phyloP scores from a whole-genome alignment of 208 protist genomes.

The Leishmania martiniquensis region DNA sequence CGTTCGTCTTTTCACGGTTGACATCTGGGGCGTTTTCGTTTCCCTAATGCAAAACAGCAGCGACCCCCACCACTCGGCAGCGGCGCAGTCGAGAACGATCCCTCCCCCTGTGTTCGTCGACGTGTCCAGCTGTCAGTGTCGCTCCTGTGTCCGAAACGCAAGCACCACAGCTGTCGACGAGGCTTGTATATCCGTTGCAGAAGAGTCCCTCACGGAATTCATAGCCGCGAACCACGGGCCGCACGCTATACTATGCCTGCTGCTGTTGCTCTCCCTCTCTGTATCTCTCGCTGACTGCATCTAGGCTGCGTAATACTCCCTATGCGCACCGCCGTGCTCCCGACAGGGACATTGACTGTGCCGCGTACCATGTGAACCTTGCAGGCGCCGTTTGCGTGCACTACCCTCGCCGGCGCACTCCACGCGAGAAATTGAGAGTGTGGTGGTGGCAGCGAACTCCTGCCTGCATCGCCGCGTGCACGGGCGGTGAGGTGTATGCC shows the following conservation, averaged over 20 bases:
- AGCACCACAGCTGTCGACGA: background rate
- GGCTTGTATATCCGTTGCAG: background rate
- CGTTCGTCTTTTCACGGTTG: background rate
- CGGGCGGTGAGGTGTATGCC: too few species aligned
- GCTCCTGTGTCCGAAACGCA: too few species aligned
- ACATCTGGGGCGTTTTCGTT: too few species aligned
- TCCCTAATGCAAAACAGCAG: too few species aligned
- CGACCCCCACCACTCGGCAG: too few species aligned
- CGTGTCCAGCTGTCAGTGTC: too few species aligned
- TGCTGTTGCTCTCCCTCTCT: background rate
- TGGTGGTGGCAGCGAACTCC: background rate
- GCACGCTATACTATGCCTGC: background rate
- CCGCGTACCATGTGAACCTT: background rate
- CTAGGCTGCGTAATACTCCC: too few species aligned
- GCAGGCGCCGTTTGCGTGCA: background rate
- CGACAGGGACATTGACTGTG: background rate
- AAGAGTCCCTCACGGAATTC: background rate
- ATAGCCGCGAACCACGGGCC: too few species aligned
- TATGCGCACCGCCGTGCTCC: too few species aligned
- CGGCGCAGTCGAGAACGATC: too few species aligned
- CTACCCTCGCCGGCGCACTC: too few species aligned
- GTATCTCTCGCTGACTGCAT: background rate
- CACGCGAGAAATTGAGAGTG: background rate
- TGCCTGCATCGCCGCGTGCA: background rate
- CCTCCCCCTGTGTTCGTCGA: too few species aligned